Evolutionary conservation across 1,284 basidiomycete genomes (phyloP), one percentile per base, ranked within the genome.

Genomic region (Marasmius fiardii): DNA sequence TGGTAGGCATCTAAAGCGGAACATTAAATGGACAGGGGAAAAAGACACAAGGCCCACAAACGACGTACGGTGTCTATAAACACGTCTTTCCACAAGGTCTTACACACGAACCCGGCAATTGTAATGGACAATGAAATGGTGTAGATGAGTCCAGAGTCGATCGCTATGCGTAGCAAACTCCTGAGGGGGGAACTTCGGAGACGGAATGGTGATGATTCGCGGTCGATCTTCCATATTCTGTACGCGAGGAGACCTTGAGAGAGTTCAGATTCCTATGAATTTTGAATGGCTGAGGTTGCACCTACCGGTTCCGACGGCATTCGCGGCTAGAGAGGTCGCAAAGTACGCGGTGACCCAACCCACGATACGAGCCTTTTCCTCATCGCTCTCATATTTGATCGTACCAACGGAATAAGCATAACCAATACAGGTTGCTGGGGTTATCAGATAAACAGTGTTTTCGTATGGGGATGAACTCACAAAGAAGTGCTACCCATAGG

Each of bases 261-360:
- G n/a, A n/a, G n/a, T n/a, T n/a, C n/a, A n/a, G n/a, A n/a, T 18
- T 52, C 8, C 33, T 16, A 33, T 31, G 1, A 50, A 11, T 18
- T n/a, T 23, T 5, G 31, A 14, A n/a, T n/a, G n/a, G n/a, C n/a
- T n/a, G n/a, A n/a, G n/a, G n/a, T n/a, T n/a, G n/a, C 5, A 48
- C 53, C 12, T 1, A 54, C 53, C 53, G 18, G 53, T 54, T 26
- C 44, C 39, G 6, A 54, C 48, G 14, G 48, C 16, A 48, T 48
- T 54, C 14, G 53, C 41, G 4, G 45, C 31, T 21, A 54, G 41
- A 0, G 53, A 54, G 20, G 44, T 26, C 10, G 23, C 18, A 21
- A 48, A 54, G 44, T 48, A 54, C 8, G 44, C 28, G 18, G 44
- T 54, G 20, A 41, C 48, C 53, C 53, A 54, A 33, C 45, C 34